phyloP scores from a whole-genome alignment of 495 filamentous ascomycete genomes.

The Podospora didyma region DNA sequence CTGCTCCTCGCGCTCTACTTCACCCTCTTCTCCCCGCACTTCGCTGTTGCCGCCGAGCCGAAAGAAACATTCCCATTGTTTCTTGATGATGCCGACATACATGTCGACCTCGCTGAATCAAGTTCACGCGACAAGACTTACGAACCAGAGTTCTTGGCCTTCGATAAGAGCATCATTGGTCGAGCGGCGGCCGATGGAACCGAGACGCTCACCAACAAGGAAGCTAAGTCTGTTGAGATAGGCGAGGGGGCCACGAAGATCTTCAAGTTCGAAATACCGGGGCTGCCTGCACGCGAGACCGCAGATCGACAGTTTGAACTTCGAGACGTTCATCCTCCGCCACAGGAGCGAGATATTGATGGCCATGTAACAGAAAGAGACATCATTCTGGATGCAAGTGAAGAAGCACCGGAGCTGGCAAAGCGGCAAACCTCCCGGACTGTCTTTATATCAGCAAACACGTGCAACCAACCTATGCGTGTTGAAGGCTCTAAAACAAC shows the following conservation, averaged over 20 bases:
- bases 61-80: slow-evolving; percentile 37
- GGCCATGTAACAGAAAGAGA: slow-evolving; percentile 11
- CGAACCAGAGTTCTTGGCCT: slow-evolving; percentile 55
- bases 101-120: slow-evolving; percentile 12
- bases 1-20: slow-evolving; percentile 54
- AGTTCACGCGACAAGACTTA: slow-evolving; percentile 34
- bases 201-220: slow-evolving; percentile 59
- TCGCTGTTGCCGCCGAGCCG: slow-evolving; percentile 58
- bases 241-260: slow-evolving; percentile 47
- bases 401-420: slow-evolving; percentile 12
- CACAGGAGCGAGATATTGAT: background rate
- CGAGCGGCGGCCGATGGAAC: slow-evolving; percentile 49
- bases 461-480: slow-evolving; percentile 67
- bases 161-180: slow-evolving; percentile 60
- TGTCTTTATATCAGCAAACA: slow-evolving; percentile 76
- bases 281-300: slow-evolving; percentile 9
- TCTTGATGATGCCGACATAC: slow-evolving; percentile 40
- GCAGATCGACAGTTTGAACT: slow-evolving; percentile 13
- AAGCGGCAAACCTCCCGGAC: slow-evolving; percentile 37
- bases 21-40: slow-evolving; percentile 48
- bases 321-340: slow-evolving; percentile 10
- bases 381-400: slow-evolving; percentile 4
- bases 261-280: slow-evolving; percentile 30
- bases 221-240: slow-evolving; percentile 50
- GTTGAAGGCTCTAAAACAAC: slow-evolving; percentile 34